Conservation (phyloP, 2,329 filamentous ascomycete genomes). For the Fusarium incarnatum region DNA sequence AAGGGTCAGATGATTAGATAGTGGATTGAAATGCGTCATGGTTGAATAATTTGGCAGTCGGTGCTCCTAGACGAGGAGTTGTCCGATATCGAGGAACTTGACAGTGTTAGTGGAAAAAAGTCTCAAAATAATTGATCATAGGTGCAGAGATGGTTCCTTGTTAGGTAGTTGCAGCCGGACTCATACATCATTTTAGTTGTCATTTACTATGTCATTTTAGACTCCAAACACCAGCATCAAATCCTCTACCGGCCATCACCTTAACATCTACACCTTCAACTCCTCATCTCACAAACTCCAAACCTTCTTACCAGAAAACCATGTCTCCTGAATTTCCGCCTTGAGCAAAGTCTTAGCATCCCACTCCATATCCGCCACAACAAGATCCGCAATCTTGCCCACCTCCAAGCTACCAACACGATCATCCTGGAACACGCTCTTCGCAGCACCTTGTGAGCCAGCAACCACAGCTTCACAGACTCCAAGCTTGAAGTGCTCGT, state of each 20-base stretch:
- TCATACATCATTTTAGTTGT: background rate
- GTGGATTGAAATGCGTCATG: slow-evolving; percentile 10
- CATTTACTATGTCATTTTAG: slow-evolving; percentile 8
- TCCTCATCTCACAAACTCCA: slow-evolving; percentile 41
- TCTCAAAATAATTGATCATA: background rate
- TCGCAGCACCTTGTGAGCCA: slow-evolving; percentile 64
- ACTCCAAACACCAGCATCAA: slow-evolving; percentile 21
- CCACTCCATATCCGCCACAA: slow-evolving; percentile 60
- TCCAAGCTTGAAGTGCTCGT: slow-evolving; percentile 63
- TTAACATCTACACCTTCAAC: background rate
- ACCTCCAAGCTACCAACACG: slow-evolving; percentile 62
- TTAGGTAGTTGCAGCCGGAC: background rate
- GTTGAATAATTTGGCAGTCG: background rate
- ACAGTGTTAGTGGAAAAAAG: too few species aligned
- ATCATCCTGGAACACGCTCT: slow-evolving; percentile 63
- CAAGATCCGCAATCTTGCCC: slow-evolving; percentile 67
- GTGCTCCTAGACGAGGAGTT: background rate
- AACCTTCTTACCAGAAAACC: slow-evolving; percentile 61
- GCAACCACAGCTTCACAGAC: slow-evolving; percentile 64
- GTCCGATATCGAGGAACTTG: background rate
- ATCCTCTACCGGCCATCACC: background rate
- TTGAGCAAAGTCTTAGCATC: slow-evolving; percentile 59
- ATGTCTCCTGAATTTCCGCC: slow-evolving; percentile 63
- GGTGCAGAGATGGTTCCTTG: background rate
- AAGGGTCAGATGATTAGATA: background rate